Evolutionary conservation across 2,329 filamentous ascomycete genomes (phyloP), one percentile per base, ranked within the genome.

Genomic region (Colletotrichum shisoi): DNA sequence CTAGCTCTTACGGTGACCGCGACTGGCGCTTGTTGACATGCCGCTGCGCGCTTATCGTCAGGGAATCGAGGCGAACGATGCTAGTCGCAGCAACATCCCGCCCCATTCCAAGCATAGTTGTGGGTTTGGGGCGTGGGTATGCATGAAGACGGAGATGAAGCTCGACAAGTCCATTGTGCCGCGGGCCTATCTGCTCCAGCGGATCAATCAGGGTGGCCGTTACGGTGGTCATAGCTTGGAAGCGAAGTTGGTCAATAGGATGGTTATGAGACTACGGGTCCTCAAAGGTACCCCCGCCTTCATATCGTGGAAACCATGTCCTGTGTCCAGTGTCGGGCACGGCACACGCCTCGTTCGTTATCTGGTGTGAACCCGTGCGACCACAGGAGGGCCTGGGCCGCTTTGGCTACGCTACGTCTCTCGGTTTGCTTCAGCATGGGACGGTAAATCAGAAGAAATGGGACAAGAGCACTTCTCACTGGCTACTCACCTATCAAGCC

Each of bases 1-100:
- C 27, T 34, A 24, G n/a, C 24, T 17, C 5, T 0, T 11, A 12
- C 15, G 49, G 31, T 9, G 19, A 13, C 15, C n/a, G 39, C 27
- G 11, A 40, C 19, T 21, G 27, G 27, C 27, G 27, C 19, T 39
- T 39, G 12, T 12, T 37, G 40, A 24, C 48, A 37, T 49, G n/a
- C 40, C 37, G 63, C 63, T 9, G 24, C 56, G 45, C 49, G 40
- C 51, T 34, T 39, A 24, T 21, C 37, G 46, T 34, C 42, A 17
- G 24, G 42, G 48, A 31, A 19, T 44, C 40, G 15, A 19, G 49
- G 31, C 17, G 21, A 56, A 19, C 17, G 8, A 56, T 56, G 49
- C 42, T 54, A 17, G 6, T 24, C 13, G 21, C 37, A 8, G 27
- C 37, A 39, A 57, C 17, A 37, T 13, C 17, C 17, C 24, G 19